phyloP scores from a whole-genome alignment of 805 yeast species.

The Henningerozyma blattae region DNA sequence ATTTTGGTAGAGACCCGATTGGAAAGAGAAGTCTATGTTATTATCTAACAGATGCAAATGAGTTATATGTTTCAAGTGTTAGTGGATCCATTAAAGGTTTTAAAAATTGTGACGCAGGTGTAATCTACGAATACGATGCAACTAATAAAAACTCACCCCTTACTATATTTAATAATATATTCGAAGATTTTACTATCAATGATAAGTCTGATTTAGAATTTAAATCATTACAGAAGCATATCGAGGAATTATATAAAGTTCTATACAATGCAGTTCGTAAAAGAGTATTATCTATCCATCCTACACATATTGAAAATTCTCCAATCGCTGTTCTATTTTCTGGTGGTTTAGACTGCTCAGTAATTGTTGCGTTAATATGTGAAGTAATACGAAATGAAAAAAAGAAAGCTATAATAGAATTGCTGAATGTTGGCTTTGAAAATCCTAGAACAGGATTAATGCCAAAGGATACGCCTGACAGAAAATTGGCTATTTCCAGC shows the following conservation, averaged over 20 bases:
- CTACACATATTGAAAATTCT: conserved; percentile 31
- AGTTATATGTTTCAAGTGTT: conserved; percentile 36
- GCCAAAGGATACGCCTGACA: conserved; percentile 73
- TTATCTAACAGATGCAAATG: conserved; percentile 10
- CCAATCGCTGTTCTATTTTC: conserved; percentile 63
- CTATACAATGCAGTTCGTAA: conserved; percentile 31
- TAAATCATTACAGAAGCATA: conserved; percentile 2
- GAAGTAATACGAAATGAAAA: conserved; percentile 15
- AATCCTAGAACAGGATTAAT: conserved; percentile 62
- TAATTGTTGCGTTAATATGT: conserved; percentile 46
- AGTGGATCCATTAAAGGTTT: conserved; percentile 23
- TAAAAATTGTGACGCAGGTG: conserved; percentile 44
- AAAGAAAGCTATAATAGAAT: conserved; percentile 36
- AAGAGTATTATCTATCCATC: conserved; percentile 52
- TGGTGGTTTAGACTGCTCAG: conserved; percentile 91
- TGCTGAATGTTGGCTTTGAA: conserved; percentile 87
- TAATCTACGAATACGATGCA: conserved; percentile 33
- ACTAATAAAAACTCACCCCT: conserved; percentile 3
- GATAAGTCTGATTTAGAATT: conserved; percentile 11
- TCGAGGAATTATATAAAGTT: conserved; percentile 14
- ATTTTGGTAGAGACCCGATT: conserved; percentile 73
- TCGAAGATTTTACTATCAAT: conserved; percentile 12
- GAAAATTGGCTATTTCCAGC: conserved; percentile 59
- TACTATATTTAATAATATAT: conserved; percentile 8
- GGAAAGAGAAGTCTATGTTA: conserved; percentile 74